Base-by-base conservation (phyloP, 371 early-diverging fungal genomes). In the Mucor sp. region DNA sequence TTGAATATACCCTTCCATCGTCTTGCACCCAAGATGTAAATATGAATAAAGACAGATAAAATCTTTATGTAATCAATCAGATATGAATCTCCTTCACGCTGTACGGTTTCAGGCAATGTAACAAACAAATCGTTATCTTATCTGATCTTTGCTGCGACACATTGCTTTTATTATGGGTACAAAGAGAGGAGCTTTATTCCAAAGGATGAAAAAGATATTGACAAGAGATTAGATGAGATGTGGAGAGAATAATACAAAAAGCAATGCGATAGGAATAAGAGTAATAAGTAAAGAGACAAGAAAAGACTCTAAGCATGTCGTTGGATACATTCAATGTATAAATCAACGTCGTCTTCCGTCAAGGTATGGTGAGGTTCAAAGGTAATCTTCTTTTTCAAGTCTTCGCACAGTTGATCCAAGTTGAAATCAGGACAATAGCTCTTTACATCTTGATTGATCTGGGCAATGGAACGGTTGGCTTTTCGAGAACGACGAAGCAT, bases 1-100 rank as follows among this genome's bases (percentile, higher is more conserved):
- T 64, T 79, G 21, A 56, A 50, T 37, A 56, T 70, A 5, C 79
- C 79, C 27, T 79, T 67, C 53, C 71, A 78, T 47, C 71, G 71
- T 7, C 50, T 78, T 28, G 78, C 78, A 17, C 71, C 74, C 33
- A 78, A 71, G 60, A 61, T 78, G 66, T 78, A 78, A 65, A 61
- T 35, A 35, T 6, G 25, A 43, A 58, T 23, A 27, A 53, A 27
- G 41, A 17, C 6, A 14, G 11, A 6, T 25, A 1, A 21, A 21
- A 48, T 12, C 9, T 23, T 25, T 27, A 53, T 15, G 53, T 53
- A 27, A 53, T 25, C 53, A 15, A 50, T 50, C 50, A 53, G 6
- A 53, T 27, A 27, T 17, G 41, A 5, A 41, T 41, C 41, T 41
- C 9, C 17, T 17, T 41, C 9, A 17, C 30, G 30, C 30, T 30